Conservation (phyloP, 352 stramenopile species). For the Globisporangium nodosum region DNA sequence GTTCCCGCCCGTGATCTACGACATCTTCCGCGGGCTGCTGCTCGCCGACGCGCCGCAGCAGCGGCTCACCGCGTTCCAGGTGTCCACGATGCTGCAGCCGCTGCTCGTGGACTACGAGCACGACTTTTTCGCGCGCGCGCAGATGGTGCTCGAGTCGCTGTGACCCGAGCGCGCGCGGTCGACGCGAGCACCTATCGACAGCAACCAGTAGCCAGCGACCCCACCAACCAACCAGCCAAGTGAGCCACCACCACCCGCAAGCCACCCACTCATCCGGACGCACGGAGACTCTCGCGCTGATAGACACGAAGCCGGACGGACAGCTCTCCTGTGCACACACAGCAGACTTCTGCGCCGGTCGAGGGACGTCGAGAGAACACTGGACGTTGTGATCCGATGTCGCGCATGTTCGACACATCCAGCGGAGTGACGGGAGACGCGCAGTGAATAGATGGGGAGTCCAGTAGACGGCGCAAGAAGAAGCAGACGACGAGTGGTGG, state of each 20-base stretch:
- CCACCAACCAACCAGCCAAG: neutral
- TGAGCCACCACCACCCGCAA: neutral
- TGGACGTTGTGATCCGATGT: too few species aligned
- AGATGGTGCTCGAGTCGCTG: constrained; percentile 42
- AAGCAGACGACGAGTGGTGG: too few species aligned
- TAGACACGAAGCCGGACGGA: neutral
- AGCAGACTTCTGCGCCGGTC: too few species aligned
- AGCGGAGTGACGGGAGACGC: too few species aligned
- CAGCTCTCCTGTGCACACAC: too few species aligned
- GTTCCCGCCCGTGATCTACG: constrained; percentile 72
- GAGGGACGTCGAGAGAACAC: too few species aligned
- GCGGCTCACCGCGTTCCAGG: constrained; percentile 49
- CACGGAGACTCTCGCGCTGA: neutral
- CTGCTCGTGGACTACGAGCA: constrained; percentile 55
- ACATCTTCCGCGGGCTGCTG: constrained; percentile 62
- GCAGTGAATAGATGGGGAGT: too few species aligned
- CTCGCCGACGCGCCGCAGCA: constrained; percentile 36
- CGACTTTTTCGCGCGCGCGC: constrained; percentile 42
- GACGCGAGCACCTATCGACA: neutral
- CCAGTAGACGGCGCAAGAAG: too few species aligned
- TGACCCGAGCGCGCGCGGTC: neutral
- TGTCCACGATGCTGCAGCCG: constrained; percentile 47
- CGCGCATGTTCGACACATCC: too few species aligned
- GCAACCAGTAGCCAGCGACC: neutral
- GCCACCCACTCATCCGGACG: neutral